These are phyloP conservation scores for Arthrinium phaeospermum DNA, from an alignment of 2,329 filamentous ascomycete genomes.

Conservation along the genomic window DNA sequence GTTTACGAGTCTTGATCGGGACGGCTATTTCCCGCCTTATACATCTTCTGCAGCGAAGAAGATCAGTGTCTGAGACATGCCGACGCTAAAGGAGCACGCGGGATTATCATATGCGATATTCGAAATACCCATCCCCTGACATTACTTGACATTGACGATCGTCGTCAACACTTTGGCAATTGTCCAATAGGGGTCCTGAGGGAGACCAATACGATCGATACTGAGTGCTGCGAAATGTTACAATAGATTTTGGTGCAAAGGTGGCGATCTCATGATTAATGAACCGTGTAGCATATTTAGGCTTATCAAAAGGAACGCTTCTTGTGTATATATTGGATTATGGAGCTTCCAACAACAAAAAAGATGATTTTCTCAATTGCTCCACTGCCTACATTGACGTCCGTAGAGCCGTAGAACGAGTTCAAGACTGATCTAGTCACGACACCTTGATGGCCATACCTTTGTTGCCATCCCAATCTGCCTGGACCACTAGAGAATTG, in stretches of 20 bases:
- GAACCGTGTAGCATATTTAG: not conserved
- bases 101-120: no score
- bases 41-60: constrained; percentile 17
- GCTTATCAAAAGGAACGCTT: not conserved
- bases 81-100: not conserved
- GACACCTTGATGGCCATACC: not conserved
- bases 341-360: not conserved
- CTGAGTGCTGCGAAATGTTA: not conserved
- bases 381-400: not conserved
- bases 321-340: not conserved
- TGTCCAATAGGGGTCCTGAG: not conserved
- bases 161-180: no score
- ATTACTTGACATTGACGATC: not conserved
- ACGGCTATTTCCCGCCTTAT: constrained; percentile 50
- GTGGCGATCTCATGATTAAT: not conserved
- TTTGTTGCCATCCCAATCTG: not conserved
- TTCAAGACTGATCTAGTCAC: not conserved
- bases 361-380: not conserved
- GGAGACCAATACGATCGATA: no score
- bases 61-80: constrained; percentile 5
- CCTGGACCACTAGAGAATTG: not conserved
- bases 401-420: not conserved
- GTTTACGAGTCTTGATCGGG: constrained; percentile 40
- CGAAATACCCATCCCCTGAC: not conserved
- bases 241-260: not conserved